These are phyloP conservation scores for Exserohilum turcica DNA, from an alignment of 2,329 filamentous ascomycete species.

Conservation along the genomic window DNA sequence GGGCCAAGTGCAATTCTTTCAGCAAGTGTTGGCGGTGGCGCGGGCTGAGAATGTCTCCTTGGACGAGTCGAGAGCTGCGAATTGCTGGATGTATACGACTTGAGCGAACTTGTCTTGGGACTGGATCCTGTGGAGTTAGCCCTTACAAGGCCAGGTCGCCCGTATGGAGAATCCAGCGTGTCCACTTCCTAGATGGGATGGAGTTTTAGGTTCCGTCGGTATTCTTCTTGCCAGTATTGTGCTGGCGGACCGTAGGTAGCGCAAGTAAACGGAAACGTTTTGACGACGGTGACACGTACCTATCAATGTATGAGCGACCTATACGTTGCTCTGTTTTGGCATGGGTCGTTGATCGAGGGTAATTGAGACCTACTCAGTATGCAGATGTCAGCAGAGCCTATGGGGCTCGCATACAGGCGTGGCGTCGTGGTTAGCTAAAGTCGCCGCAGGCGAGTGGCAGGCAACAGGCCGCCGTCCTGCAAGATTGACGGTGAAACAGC, in stretches of 20 bases:
- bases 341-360: background rate
- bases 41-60: slow-evolving; percentile 8
- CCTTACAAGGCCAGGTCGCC: slow-evolving; percentile 3
- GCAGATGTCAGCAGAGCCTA: background rate
- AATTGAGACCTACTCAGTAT: background rate
- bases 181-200: slow-evolving; percentile 10
- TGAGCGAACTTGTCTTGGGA: slow-evolving; percentile 1
- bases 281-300: slow-evolving; percentile 10
- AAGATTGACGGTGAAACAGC: background rate
- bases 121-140: slow-evolving; percentile 10
- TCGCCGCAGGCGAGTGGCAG: background rate
- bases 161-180: slow-evolving; percentile 13
- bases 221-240: slow-evolving; percentile 6
- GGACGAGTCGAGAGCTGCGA: background rate
- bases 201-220: background rate
- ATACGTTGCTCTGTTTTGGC: too few species aligned
- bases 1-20: slow-evolving; percentile 11
- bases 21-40: slow-evolving; percentile 9
- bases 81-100: slow-evolving; percentile 4
- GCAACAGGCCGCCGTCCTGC: background rate
- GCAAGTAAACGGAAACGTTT: slow-evolving; percentile 17
- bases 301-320: background rate
- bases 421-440: background rate
- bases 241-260: slow-evolving; percentile 14
- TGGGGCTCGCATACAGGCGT: background rate